Evolutionary conservation across 2,329 filamentous ascomycete species (phyloP).

Genomic region (Curvularia lunata): DNA sequence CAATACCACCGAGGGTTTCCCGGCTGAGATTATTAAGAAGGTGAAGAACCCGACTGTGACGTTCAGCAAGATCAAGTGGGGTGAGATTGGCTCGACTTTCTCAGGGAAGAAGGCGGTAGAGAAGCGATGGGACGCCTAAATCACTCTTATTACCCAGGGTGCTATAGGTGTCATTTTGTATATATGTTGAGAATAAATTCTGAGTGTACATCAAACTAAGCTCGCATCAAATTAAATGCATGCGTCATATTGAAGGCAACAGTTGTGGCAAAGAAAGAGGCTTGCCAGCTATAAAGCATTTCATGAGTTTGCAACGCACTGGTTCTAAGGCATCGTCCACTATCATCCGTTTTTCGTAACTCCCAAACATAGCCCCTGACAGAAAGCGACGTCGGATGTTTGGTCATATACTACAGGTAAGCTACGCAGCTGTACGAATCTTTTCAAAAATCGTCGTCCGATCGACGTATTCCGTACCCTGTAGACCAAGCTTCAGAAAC

Average conservation of each 20-base stretch:
- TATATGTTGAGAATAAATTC: too few relatives aligned
- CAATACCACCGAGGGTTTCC: constrained; percentile 60
- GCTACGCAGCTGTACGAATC: too few relatives aligned
- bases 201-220: not conserved
- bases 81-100: constrained; percentile 65
- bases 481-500: too few relatives aligned
- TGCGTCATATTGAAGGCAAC: not conserved
- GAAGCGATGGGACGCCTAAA: constrained; percentile 26
- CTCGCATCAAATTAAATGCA: not conserved
- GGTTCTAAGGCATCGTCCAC: too few relatives aligned
- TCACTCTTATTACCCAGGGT: not conserved
- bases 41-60: constrained; percentile 59
- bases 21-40: constrained; percentile 55
- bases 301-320: too few relatives aligned
- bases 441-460: too few relatives aligned
- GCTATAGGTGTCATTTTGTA: not conserved
- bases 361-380: too few relatives aligned
- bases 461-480: too few relatives aligned
- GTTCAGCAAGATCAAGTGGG: constrained; percentile 65
- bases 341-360: too few relatives aligned
- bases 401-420: too few relatives aligned
- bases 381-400: too few relatives aligned
- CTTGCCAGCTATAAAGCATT: not conserved
- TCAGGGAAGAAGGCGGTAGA: constrained; percentile 22
- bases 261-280: not conserved